Percentiles rank a stretch among this genome's conserved stretches.
Conservation (phyloP, 2,329 filamentous ascomycete species). For the Sclerotinia subarctica region DNA sequence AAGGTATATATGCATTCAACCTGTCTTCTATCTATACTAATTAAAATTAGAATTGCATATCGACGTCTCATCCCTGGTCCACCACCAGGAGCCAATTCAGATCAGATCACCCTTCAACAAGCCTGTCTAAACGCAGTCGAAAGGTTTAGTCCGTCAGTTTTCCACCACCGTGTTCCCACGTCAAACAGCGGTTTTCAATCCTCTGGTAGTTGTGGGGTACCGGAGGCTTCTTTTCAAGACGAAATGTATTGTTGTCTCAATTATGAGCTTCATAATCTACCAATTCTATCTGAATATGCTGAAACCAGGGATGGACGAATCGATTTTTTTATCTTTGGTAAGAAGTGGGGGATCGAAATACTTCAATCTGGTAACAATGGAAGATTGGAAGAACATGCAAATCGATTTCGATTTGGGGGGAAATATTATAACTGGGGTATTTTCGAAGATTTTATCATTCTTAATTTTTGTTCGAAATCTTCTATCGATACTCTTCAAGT, state of each 20-base stretch:
- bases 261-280: not conserved
- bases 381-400: not conserved
- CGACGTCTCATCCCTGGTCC: not conserved
- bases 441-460: not conserved
- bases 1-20: not conserved
- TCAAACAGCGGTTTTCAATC: not conserved
- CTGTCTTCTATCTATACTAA: not conserved
- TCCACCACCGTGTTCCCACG: not conserved
- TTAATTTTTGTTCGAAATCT: constrained; percentile 7
- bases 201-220: not conserved
- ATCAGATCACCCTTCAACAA: not conserved
- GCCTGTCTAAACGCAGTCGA: constrained; percentile 4
- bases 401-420: not conserved
- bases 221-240: not conserved
- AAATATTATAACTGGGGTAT: constrained; percentile 8
- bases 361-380: not conserved
- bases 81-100: not conserved
- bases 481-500: not conserved
- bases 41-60: not conserved
- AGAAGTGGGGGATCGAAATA: not conserved
- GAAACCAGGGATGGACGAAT: constrained; percentile 4
- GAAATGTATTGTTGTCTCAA: constrained; percentile 12
- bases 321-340: constrained; percentile 3
- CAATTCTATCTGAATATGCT: constrained; percentile 1
- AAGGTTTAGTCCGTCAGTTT: constrained; percentile 2